phyloP scores from a whole-genome alignment of 2,329 filamentous ascomycete genomes.

The Knufia petricola region DNA sequence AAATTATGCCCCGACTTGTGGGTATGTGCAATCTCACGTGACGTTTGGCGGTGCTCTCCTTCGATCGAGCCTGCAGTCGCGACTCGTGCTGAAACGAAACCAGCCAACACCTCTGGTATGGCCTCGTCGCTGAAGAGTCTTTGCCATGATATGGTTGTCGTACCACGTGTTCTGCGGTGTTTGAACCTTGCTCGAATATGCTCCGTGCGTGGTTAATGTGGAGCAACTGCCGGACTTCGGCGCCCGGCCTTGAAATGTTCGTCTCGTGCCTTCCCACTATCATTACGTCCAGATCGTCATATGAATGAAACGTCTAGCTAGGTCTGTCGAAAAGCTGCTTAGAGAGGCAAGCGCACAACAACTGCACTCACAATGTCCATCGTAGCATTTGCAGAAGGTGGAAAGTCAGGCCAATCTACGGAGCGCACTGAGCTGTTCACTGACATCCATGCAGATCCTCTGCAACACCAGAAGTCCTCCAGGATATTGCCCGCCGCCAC shows the following conservation, averaged over 20 bases:
- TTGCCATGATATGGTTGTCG: no score
- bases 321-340: background rate
- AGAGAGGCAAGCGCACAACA: background rate
- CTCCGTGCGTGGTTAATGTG: background rate
- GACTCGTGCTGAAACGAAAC: no score
- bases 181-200: background rate
- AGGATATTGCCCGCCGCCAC: slow-evolving; percentile 17
- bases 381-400: slow-evolving; percentile 18
- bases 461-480: slow-evolving; percentile 14
- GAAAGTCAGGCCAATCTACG: slow-evolving; percentile 1
- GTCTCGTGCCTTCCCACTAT: background rate
- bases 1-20: no score
- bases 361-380: slow-evolving; percentile 18
- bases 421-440: slow-evolving; percentile 11
- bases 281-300: background rate
- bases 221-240: background rate
- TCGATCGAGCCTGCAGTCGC: no score
- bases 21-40: no score
- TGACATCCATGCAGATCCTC: background rate
- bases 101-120: no score
- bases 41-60: no score
- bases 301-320: background rate
- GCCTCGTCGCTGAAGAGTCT: no score
- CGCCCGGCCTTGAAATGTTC: no score
- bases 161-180: no score